Conservation (phyloP, 2,329 filamentous ascomycete genomes). For the Lecanicillium sp. region DNA sequence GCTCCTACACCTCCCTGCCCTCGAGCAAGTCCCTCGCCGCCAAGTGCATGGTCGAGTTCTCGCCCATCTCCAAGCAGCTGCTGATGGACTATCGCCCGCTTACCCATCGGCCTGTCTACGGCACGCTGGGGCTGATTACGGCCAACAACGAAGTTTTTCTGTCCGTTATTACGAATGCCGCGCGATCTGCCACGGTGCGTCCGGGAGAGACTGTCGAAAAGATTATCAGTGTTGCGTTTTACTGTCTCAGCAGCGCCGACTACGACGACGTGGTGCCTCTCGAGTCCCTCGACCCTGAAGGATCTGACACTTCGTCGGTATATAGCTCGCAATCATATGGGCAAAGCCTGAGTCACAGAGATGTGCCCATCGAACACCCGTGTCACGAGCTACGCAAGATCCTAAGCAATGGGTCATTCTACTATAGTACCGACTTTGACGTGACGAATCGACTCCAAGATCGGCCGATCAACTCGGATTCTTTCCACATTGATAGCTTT, state of each 20-base stretch:
- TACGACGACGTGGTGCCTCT: slow-evolving; percentile 70
- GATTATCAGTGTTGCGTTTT: slow-evolving; percentile 83
- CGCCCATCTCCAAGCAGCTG: slow-evolving; percentile 56
- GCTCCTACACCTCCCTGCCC: slow-evolving; percentile 49
- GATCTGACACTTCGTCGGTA: slow-evolving; percentile 39
- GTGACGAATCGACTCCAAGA: slow-evolving; percentile 90
- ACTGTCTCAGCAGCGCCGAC: slow-evolving; percentile 79
- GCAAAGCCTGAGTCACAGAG: slow-evolving; percentile 53
- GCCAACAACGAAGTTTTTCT: slow-evolving; percentile 82
- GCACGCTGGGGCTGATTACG: slow-evolving; percentile 82
- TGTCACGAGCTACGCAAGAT: slow-evolving; percentile 89
- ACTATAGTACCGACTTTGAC: slow-evolving; percentile 98
- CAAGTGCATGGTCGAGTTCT: slow-evolving; percentile 86
- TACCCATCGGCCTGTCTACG: slow-evolving; percentile 68
- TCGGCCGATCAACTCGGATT: slow-evolving; percentile 66
- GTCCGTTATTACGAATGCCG: slow-evolving; percentile 76
- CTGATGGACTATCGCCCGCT: slow-evolving; percentile 72
- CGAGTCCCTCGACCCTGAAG: slow-evolving; percentile 46
- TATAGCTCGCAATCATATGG: slow-evolving; percentile 38
- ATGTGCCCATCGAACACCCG: slow-evolving; percentile 74
- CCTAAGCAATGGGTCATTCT: slow-evolving; percentile 88
- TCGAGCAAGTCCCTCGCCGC: slow-evolving; percentile 43
- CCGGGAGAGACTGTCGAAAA: slow-evolving; percentile 85
- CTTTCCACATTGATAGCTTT: slow-evolving; percentile 87
- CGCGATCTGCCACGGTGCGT: slow-evolving; percentile 72